phyloP scores from a whole-genome alignment of 192 early-diverging fungal species.

The Spizellomyces sp. region DNA sequence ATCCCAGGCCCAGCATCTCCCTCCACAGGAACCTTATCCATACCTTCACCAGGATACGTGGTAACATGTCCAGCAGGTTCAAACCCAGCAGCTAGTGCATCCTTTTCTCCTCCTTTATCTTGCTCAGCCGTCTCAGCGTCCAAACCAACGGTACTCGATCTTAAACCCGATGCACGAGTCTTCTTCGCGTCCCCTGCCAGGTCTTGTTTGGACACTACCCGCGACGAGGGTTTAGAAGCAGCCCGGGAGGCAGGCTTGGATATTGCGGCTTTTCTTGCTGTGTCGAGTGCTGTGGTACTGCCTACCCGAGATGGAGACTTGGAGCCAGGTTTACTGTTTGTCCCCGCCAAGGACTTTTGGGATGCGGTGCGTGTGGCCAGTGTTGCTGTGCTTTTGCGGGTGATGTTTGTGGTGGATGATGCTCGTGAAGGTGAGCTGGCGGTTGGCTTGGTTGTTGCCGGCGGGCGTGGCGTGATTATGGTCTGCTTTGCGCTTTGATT shows the following conservation, averaged over 20 bases:
- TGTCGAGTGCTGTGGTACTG: neutral
- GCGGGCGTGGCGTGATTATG: no score
- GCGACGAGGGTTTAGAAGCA: neutral
- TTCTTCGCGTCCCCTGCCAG: neutral
- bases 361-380: neutral
- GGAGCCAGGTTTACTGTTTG: neutral
- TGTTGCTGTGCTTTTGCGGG: no score
- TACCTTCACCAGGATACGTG: neutral
- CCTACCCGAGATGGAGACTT: neutral
- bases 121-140: neutral
- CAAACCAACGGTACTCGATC: neutral
- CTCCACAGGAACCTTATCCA: constrained; percentile 16
- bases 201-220: neutral
- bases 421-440: no score
- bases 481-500: no score
- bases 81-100: neutral
- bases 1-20: constrained; percentile 16
- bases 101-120: neutral
- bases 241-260: neutral
- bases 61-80: neutral
- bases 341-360: neutral
- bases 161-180: neutral
- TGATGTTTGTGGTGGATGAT: no score
- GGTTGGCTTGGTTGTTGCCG: no score
- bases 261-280: neutral